Base-by-base conservation (phyloP, 495 filamentous ascomycete genomes). In the Xylaria venustula region DNA sequence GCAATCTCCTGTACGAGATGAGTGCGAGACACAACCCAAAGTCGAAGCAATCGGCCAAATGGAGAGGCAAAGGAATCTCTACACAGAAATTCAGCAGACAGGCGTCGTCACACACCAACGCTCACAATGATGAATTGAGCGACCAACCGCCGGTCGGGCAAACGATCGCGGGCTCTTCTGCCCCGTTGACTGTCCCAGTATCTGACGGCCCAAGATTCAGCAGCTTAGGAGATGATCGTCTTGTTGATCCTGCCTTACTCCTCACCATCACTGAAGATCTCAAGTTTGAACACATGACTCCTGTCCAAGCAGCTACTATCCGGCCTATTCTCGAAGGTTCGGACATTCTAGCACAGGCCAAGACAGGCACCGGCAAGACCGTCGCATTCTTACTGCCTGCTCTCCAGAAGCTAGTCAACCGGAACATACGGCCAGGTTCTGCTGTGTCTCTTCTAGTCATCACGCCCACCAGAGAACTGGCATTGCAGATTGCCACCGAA, bases 321-420 rank as follows among this genome's bases (percentile, higher is more conserved):
- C 60, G 65, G 25, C 68, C 71, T 20, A 73, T 79, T 19, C 65
- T 77, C 19, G 69, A 72, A 2, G 47, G 67, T 11, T 65, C 51
- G 26, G 75, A 78, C 64, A 60, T 70, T 53, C 61, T 79, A 26
- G 86, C 83, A 20, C 87, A 88, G 71, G 86, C 87, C 47, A 88
- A 87, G 68, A 88, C 87, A 44, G 87, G 87, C 57, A 89, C 86
- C 6, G 86, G 87, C 53, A 89, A 89, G 71, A 89, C 86, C 0
- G 68, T 88, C 44, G 87, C 84, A 19, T 89, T 89, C 70, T 76
- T 89, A 19, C 64, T 88, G 9, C 86, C 87, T 28, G 82, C 86
- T n/a, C 70, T 89, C 42, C 84, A 89, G 62, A 85, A 78, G 32
- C 80, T 89, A 45, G 74, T 88, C 44, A 69, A 67, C 64, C 67